These are phyloP conservation scores for Noccaea caerulescens DNA, from an alignment of 345 rosid genomes.

Conservation along the genomic window DNA sequence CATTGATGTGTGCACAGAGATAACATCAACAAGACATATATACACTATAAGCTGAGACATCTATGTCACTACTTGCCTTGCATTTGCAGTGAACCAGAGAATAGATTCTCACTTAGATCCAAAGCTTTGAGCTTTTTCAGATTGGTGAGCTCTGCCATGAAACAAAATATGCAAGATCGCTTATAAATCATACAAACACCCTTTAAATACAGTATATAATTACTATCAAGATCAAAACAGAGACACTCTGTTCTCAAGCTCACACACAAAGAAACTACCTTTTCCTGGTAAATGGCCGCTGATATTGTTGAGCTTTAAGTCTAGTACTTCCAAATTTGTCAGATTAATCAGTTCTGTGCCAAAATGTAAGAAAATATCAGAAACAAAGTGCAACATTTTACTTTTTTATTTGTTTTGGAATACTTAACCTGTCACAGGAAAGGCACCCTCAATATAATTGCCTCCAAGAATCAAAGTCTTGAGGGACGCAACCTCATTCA, in stretches of 20 bases:
- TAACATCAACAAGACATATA: constrained; percentile 7
- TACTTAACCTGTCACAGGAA: constrained; percentile 12
- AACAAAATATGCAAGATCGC: constrained; percentile 1
- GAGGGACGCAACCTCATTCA: constrained; percentile 16
- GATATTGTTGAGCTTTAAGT: constrained; percentile 16
- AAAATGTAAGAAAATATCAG: background rate
- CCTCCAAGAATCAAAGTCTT: constrained; percentile 25
- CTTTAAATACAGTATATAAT: no score
- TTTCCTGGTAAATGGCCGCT: constrained; percentile 18
- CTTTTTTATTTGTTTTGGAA: background rate
- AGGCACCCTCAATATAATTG: constrained; percentile 2
- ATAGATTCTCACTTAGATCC: constrained; percentile 27
- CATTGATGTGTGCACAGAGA: background rate
- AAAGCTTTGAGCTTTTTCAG: constrained; percentile 25
- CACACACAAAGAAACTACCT: background rate
- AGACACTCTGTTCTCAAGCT: no score
- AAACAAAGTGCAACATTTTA: background rate
- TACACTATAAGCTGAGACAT: background rate
- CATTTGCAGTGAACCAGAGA: constrained; percentile 22
- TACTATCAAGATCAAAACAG: no score
- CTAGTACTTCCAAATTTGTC: constrained; percentile 30
- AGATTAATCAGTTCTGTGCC: constrained; percentile 24
- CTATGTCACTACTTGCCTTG: constrained; percentile 6
- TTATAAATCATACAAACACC: no score
- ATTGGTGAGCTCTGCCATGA: constrained; percentile 29